Evolutionary conservation across 2,329 filamentous ascomycete species (phyloP).

Genomic region (Hypoxylon sp.): DNA sequence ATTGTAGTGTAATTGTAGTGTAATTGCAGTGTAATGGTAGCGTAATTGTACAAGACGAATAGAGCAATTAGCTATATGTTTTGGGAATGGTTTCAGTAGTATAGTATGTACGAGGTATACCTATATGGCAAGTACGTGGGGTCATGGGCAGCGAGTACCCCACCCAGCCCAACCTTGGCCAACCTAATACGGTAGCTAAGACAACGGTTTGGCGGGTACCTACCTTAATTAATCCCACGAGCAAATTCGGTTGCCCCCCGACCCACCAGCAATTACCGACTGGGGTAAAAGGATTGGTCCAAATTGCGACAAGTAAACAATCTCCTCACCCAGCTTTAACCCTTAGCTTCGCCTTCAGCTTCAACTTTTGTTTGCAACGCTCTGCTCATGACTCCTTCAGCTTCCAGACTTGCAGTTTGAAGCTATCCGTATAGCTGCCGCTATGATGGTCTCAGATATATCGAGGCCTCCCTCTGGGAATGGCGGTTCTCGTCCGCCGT

Average conservation of each 20-base stretch:
- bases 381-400: constrained; percentile 21
- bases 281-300: constrained; percentile 34
- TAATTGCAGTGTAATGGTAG: not conserved
- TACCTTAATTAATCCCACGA: constrained; percentile 24
- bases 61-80: not conserved
- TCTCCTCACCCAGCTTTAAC: constrained; percentile 18
- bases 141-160: not conserved
- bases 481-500: constrained; percentile 53
- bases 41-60: not conserved
- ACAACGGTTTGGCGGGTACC: constrained; percentile 26
- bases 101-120: constrained; percentile 1
- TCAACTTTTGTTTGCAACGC: constrained; percentile 20
- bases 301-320: constrained; percentile 37
- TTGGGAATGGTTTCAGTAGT: not conserved
- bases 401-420: constrained; percentile 5
- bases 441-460: constrained; percentile 49
- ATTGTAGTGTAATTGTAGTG: not conserved
- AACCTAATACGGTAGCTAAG: constrained; percentile 1
- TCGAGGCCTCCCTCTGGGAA: constrained; percentile 60
- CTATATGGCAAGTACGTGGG: constrained; percentile 2
- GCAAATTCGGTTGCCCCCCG: constrained; percentile 39
- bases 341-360: constrained; percentile 7
- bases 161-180: not conserved
- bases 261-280: constrained; percentile 34
- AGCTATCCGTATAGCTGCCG: constrained; percentile 25